phyloP scores from a whole-genome alignment of 2,329 filamentous ascomycete species.

The Penicillium sp. region DNA sequence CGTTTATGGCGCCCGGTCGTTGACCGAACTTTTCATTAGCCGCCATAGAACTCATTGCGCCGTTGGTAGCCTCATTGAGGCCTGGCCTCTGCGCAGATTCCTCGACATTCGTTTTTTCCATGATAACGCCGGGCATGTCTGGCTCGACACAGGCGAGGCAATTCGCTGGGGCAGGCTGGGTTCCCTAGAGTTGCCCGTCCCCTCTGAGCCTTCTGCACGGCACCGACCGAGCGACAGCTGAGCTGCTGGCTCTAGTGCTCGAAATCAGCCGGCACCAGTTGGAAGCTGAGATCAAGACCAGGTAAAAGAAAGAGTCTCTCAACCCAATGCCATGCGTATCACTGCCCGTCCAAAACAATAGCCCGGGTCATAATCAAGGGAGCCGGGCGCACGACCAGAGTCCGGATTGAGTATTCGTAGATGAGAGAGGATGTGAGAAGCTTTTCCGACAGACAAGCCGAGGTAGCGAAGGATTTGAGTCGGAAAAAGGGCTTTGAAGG shows the following conservation, averaged over 20 bases:
- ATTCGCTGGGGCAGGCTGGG: slow-evolving; percentile 13
- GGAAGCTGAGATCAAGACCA: slow-evolving; percentile 27
- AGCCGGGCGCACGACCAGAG: slow-evolving; percentile 12
- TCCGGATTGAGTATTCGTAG: slow-evolving; percentile 1
- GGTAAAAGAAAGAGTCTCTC: slow-evolving; percentile 19
- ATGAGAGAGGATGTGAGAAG: neutral
- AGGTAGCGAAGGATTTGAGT: neutral
- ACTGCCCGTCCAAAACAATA: slow-evolving; percentile 20
- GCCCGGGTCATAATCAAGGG: slow-evolving; percentile 28
- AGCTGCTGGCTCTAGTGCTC: slow-evolving; percentile 17
- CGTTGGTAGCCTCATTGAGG: slow-evolving; percentile 30
- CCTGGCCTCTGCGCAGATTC: slow-evolving; percentile 28
- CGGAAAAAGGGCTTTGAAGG: neutral
- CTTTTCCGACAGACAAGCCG: neutral
- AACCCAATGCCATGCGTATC: slow-evolving; percentile 34
- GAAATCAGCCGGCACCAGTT: slow-evolving; percentile 22
- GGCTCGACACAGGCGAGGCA: neutral
- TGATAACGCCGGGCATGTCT: slow-evolving; percentile 48
- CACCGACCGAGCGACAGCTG: slow-evolving; percentile 26
- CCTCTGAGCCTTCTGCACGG: slow-evolving; percentile 34
- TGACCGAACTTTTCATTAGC: slow-evolving; percentile 19
- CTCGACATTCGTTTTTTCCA: slow-evolving; percentile 40
- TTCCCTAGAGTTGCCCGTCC: slow-evolving; percentile 26
- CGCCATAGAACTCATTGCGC: slow-evolving; percentile 18
- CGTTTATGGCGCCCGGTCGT: slow-evolving; percentile 25